Evolutionary conservation across 768 basidiomycete genomes (phyloP), one percentile per base, ranked within the genome.

Genomic region (Tylopilus vinaceipallidus): DNA sequence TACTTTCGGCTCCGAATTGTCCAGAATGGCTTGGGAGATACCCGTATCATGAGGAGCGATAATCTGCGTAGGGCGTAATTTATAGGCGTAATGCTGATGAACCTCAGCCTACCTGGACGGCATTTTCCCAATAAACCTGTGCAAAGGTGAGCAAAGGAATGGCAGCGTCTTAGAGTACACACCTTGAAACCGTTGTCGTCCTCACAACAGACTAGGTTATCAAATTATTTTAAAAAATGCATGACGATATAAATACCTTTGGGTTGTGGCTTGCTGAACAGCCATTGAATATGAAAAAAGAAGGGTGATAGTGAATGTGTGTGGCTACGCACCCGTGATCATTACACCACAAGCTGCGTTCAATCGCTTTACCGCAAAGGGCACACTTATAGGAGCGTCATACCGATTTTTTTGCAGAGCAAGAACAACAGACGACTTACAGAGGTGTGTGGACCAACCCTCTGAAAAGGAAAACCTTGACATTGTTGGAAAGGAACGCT

Each of bases 111-210:
- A 89, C 89, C 73, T 92, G 90, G 0, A 91, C 86, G 0, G 80
- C 88, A 59, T 92, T 92, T 65, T 90, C 87, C 90, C 90, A 92
- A 58, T 92, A 92, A 17, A 91, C 89, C 88, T 91, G 38, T 19
- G 20, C 46, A 42, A 39, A 45, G 33, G 23, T 41, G 47, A 44
- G n/a, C 1, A 16, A 45, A 26, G 13, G 23, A 34, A 11, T n/a
- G 36, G 14, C 1, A 47, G 26, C 12, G 24, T 26, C 16, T 34
- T 12, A 23, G 24, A 34, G 20, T 17, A 45, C 60, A 50, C 40
- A 83, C 90, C 71, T 94, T 95, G 71, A 87, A 93, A 3, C 91
- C 91, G 63, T 95, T 95, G 61, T 94, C 91, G 62, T 87, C 69
- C 87, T 91, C 42, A 20, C 32, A 44, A 35, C 6, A 53, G 33